Base-by-base conservation (phyloP, 129 eudicot species). In the Gnaphalium uliginosum region DNA sequence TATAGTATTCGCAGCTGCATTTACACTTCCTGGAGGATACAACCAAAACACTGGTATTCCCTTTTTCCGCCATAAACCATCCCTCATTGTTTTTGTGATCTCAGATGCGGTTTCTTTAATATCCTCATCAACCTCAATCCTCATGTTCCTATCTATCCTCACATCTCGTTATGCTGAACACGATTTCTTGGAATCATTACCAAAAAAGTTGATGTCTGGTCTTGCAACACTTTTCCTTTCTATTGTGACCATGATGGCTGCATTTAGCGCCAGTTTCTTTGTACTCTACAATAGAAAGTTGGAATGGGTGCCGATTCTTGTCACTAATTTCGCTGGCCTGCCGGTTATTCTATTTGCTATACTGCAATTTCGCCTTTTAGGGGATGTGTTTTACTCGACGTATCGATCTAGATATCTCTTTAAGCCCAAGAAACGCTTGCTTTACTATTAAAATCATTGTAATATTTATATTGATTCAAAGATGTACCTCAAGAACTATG, bases 1-100 rank as follows among this genome's bases (percentile, higher is more conserved):
- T 13, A 62, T 79, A 51, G 77, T 79, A 60, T 79, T 79, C 29
- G 73, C 79, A 64, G 83, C 74, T 17, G 83, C 83, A 8, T 79
- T 79, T 79, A 79, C 79, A 65, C 54, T 72, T 53, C 83, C 79
- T 0, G 83, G 83, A 6, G 78, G 83, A 17, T 51, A 73, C 62
- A 43, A 72, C 29, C 51, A 64, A 14, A 11, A 73, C 37, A 72
- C 43, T 1, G 83, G 83, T 13, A 27, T 56, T 27, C 76, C 76
- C 2, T 71, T 71, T 71, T 71, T 71, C 53, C 51, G 30, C 21
- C 76, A 71, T 0, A 71, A 32, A 54, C 30, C 76, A 71, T 19
- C 66, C 48, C 76, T 71, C 27, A 54, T 54, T 22, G 76, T 71
- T 71, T 75, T 75, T 14, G 79, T 56, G 0, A 63, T 64, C 9